Percentiles rank a stretch among this genome's conserved stretches.
Conservation (phyloP, 768 basidiomycete species). For the Leccinum subgranulosum region DNA sequence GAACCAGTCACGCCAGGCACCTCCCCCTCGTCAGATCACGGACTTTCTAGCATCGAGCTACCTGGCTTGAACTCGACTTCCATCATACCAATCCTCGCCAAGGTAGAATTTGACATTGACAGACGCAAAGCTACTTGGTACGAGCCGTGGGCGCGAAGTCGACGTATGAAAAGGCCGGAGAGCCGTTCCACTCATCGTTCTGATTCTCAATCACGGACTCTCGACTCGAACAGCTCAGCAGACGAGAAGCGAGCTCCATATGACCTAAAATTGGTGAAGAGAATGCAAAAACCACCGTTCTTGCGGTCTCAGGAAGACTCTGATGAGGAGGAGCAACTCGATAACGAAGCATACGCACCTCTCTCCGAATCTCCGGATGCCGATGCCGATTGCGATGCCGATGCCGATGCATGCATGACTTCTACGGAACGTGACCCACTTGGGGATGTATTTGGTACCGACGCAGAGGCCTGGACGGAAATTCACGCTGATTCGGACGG, state of each 20-base stretch:
- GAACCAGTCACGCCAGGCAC: constrained; percentile 56
- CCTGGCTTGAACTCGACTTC: constrained; percentile 63
- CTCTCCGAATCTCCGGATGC: constrained; percentile 26
- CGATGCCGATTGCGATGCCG: constrained; percentile 32
- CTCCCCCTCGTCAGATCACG: constrained; percentile 38
- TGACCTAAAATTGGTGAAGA: constrained; percentile 49
- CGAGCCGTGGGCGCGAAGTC: constrained; percentile 74
- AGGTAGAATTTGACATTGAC: constrained; percentile 95
- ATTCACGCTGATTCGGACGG: constrained; percentile 39
- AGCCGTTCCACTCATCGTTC: constrained; percentile 34
- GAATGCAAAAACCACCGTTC: constrained; percentile 41
- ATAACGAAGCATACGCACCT: constrained; percentile 23
- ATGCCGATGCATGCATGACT: constrained; percentile 38
- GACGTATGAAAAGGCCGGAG: constrained; percentile 54
- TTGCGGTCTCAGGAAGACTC: constrained; percentile 23
- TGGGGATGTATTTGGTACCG: constrained; percentile 62
- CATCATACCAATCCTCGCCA: constrained; percentile 82
- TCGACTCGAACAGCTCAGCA: constrained; percentile 20
- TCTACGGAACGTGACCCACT: constrained; percentile 47
- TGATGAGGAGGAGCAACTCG: constrained; percentile 29
- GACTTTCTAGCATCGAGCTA: constrained; percentile 53
- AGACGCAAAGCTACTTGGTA: constrained; percentile 77
- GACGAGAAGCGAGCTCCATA: constrained; percentile 40
- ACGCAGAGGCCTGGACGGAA: constrained; percentile 60
- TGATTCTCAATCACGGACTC: constrained; percentile 19